Evolutionary conservation across 2,329 filamentous ascomycete genomes (phyloP).

Genomic region (Periconia sp.): DNA sequence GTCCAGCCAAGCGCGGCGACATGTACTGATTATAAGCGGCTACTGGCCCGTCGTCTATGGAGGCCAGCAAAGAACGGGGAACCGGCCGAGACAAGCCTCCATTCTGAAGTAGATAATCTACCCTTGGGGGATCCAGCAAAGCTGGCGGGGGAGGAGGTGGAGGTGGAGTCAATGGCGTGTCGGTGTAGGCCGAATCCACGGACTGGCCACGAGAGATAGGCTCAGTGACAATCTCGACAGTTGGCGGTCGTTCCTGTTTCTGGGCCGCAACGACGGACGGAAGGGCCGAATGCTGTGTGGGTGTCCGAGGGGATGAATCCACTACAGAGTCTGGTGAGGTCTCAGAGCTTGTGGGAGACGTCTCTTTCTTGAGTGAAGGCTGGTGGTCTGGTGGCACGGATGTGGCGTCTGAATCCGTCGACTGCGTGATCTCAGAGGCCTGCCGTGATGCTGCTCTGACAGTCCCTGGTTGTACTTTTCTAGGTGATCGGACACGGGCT

Average conservation of each 20-base stretch:
- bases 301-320: slow-evolving; percentile 55
- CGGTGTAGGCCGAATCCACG: slow-evolving; percentile 50
- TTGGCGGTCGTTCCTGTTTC: slow-evolving; percentile 43
- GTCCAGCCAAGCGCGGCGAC: slow-evolving; percentile 57
- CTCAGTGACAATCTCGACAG: slow-evolving; percentile 54
- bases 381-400: slow-evolving; percentile 51
- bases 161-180: slow-evolving; percentile 62
- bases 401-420: slow-evolving; percentile 55
- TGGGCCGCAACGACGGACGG: slow-evolving; percentile 37
- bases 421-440: slow-evolving; percentile 48
- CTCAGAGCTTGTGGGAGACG: slow-evolving; percentile 44
- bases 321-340: slow-evolving; percentile 48
- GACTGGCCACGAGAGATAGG: slow-evolving; percentile 41
- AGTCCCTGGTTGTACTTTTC: slow-evolving; percentile 23
- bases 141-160: slow-evolving; percentile 77
- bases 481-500: slow-evolving; percentile 20
- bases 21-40: slow-evolving; percentile 65
- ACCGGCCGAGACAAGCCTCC: slow-evolving; percentile 77
- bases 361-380: slow-evolving; percentile 26
- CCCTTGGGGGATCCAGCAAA: slow-evolving; percentile 72
- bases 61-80: slow-evolving; percentile 75
- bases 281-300: slow-evolving; percentile 47
- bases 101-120: slow-evolving; percentile 91
- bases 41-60: slow-evolving; percentile 61
- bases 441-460: slow-evolving; percentile 37